Percentiles rank a stretch among this genome's conserved stretches.
Evolutionary conservation across 129 eudicot genomes (phyloP).

Genomic region (Erigeron canadensis): DNA sequence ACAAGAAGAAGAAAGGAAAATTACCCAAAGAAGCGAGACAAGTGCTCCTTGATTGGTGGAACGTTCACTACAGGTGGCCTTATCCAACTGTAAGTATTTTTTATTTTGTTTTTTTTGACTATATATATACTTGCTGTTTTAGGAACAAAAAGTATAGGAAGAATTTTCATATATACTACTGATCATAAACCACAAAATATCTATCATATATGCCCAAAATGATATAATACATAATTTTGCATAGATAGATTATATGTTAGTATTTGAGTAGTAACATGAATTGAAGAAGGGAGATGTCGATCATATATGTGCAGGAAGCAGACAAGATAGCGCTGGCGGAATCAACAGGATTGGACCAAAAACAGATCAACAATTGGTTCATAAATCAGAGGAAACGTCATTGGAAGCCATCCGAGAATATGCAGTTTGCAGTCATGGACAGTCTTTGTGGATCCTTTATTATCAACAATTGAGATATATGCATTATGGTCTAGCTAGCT

Average conservation of each 20-base stretch:
- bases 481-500: background rate
- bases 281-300: no score
- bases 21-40: constrained; percentile 65
- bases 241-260: no score
- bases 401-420: constrained; percentile 67
- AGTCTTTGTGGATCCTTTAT: constrained; percentile 43
- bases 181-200: no score
- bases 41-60: constrained; percentile 59
- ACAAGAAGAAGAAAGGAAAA: constrained; percentile 59
- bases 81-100: constrained; percentile 72
- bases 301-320: constrained; percentile 52
- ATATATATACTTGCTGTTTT: no score
- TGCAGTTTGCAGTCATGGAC: constrained; percentile 57
- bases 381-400: constrained; percentile 72
- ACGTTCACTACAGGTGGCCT: constrained; percentile 63
- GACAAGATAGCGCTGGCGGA: constrained; percentile 61
- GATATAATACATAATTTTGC: no score
- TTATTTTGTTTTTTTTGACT: no score
- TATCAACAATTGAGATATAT: constrained; percentile 32
- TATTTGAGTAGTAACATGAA: no score
- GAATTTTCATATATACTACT: no score
- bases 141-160: no score
- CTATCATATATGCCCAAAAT: no score
- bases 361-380: constrained; percentile 75
- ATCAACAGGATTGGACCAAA: constrained; percentile 61